Evolutionary conservation across 495 filamentous ascomycete genomes (phyloP).

Genomic region (Cercophora scortea): DNA sequence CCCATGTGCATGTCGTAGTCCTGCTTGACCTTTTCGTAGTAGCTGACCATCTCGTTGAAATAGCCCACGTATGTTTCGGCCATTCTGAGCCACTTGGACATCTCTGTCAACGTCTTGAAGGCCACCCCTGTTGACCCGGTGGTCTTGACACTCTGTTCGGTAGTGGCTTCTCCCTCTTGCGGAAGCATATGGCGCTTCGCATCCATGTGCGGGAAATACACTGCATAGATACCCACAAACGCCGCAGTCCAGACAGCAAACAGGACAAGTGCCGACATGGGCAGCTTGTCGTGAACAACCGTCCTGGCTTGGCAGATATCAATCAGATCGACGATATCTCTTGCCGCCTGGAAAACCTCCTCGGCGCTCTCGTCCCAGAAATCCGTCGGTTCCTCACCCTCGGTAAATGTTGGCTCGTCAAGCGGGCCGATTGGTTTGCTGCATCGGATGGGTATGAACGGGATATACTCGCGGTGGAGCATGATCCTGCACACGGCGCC

Average conservation of each 20-base stretch:
- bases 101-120: constrained; percentile 41
- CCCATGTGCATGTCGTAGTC: constrained; percentile 40
- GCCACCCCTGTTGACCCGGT: constrained; percentile 31
- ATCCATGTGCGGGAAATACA: constrained; percentile 76
- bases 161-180: constrained; percentile 10
- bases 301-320: constrained; percentile 42
- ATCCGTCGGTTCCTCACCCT: constrained; percentile 37
- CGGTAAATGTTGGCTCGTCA: constrained; percentile 58
- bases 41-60: constrained; percentile 59
- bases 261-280: constrained; percentile 72
- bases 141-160: constrained; percentile 17
- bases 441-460: constrained; percentile 71
- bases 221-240: constrained; percentile 62
- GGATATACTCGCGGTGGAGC: constrained; percentile 73
- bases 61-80: constrained; percentile 62
- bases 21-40: constrained; percentile 56
- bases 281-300: constrained; percentile 55
- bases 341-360: constrained; percentile 63
- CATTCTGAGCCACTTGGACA: constrained; percentile 62
- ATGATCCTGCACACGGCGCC: constrained; percentile 71
- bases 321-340: constrained; percentile 68
- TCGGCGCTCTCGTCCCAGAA: constrained; percentile 75
- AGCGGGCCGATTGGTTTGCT: constrained; percentile 61
- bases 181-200: constrained; percentile 49
- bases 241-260: constrained; percentile 80